Conservation (phyloP, 805 yeast genomes). For the Debaryomyces prosopidis region DNA sequence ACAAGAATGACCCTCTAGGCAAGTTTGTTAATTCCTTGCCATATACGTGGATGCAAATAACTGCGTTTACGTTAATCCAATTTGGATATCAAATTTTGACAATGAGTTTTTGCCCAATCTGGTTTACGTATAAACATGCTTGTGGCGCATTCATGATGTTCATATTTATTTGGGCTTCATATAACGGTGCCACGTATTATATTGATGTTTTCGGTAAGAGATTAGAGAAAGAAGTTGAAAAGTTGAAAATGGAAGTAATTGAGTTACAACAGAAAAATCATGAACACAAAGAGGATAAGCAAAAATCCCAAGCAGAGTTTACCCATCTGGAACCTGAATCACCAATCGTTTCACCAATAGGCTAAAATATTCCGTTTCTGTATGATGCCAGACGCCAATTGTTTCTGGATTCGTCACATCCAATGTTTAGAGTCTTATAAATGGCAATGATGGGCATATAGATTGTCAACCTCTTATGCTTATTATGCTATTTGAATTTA, state of each 20-base stretch:
- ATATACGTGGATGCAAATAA: conserved; percentile 76
- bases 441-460: no score
- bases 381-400: no score
- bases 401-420: no score
- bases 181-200: conserved; percentile 94
- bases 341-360: no score
- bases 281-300: conserved; percentile 6
- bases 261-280: conserved; percentile 48
- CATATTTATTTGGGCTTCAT: conserved; percentile 79
- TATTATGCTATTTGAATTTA: no score
- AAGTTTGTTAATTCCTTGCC: conserved; percentile 79
- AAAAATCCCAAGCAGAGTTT: neutral
- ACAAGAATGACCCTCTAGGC: conserved; percentile 66
- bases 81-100: conserved; percentile 83
- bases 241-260: conserved; percentile 69
- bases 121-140: conserved; percentile 69
- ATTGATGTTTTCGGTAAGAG: conserved; percentile 89
- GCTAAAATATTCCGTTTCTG: no score
- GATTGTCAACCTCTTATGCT: no score
- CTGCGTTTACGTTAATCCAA: conserved; percentile 84
- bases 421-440: no score
- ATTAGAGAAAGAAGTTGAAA: conserved; percentile 79
- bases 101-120: conserved; percentile 87
- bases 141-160: conserved; percentile 67
- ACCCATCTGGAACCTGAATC: neutral